Base-by-base conservation (phyloP, 169 alveolate species). In the Eimeria tenella region DNA sequence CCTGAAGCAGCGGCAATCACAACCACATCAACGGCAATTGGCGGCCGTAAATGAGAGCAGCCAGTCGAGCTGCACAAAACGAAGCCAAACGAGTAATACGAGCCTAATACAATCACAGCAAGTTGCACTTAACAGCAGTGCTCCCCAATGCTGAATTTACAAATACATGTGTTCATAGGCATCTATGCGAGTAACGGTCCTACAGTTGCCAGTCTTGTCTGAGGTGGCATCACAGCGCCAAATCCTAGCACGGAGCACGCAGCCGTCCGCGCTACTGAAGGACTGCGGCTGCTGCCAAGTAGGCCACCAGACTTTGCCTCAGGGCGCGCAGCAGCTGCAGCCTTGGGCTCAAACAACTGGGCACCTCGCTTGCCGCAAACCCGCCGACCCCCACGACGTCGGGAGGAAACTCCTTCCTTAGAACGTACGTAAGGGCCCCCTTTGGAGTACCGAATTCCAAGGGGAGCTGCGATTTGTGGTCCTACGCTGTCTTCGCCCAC, bases 221-320 rank as follows among this genome's bases (percentile, higher is more conserved):
- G 90, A 49, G 11, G 77, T 25, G 90, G 90, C 90, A 83, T 83
- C n/a, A 49, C 60, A 31, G 90, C 56, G 77, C 90, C 90, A 60
- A 83, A 83, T 4, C 90, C 90, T 11, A 83, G 60, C 13, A 83
- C 77, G 0, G 77, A 7, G 90, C 90, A 83, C 17, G 90, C 90
- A 83, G 90, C 90, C 5, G 77, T 52, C 0, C 90, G 90, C n/a
- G 90, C 90, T 4, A 62, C 77, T 11, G 90, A 42, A 25, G 90
- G 77, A 56, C 90, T 83, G 19, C 90, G 13, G 90, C 90, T 83
- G 90, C 65, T 15, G 70, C 55, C 31, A 19, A 53, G 21, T 9
- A 31, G 21, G 25, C 21, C n/a, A 19, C 68, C 53, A n/a, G 68
- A 10, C 42, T 77, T 77, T 13, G 15, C 52, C 42, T 77, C 50